phyloP scores from a whole-genome alignment of 371 early-diverging fungal genomes.

The Apophysomyces trapeziformis region DNA sequence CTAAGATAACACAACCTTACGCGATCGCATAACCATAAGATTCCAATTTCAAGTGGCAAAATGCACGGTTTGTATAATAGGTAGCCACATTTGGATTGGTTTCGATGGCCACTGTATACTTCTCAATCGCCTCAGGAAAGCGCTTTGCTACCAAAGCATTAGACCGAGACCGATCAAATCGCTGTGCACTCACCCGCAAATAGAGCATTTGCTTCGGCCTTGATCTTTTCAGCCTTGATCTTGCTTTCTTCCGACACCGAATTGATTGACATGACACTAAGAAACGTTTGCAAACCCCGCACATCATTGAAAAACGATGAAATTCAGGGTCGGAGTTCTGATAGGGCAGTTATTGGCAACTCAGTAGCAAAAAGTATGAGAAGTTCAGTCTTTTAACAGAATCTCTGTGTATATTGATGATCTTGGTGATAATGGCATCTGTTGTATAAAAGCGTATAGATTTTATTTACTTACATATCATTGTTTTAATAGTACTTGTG shows the following conservation, averaged over 20 bases:
- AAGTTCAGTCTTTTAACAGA: no score
- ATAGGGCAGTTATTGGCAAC: no score
- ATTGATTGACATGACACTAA: neutral
- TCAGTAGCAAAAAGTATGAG: no score
- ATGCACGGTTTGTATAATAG: slow-evolving; percentile 92
- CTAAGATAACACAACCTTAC: slow-evolving; percentile 37
- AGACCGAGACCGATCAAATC: slow-evolving; percentile 2
- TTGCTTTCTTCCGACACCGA: slow-evolving; percentile 50
- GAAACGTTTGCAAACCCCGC: neutral
- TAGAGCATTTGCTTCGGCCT: slow-evolving; percentile 77
- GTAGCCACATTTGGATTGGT: slow-evolving; percentile 82
- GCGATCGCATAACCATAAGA: slow-evolving; percentile 89
- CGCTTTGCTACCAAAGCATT: slow-evolving; percentile 57
- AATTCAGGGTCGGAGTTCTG: no score
- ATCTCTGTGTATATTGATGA: no score
- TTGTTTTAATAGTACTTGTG: no score
- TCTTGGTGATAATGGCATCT: no score
- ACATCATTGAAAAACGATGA: no score
- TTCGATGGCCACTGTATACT: slow-evolving; percentile 85
- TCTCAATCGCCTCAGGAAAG: slow-evolving; percentile 82
- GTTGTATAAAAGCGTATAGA: no score
- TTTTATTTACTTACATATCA: no score
- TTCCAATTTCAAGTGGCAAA: slow-evolving; percentile 88
- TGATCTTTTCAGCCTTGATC: slow-evolving; percentile 64
- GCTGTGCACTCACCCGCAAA: slow-evolving; percentile 60